phyloP scores from a whole-genome alignment of 441 rosid genomes.

The Gossypium davidsonii region DNA sequence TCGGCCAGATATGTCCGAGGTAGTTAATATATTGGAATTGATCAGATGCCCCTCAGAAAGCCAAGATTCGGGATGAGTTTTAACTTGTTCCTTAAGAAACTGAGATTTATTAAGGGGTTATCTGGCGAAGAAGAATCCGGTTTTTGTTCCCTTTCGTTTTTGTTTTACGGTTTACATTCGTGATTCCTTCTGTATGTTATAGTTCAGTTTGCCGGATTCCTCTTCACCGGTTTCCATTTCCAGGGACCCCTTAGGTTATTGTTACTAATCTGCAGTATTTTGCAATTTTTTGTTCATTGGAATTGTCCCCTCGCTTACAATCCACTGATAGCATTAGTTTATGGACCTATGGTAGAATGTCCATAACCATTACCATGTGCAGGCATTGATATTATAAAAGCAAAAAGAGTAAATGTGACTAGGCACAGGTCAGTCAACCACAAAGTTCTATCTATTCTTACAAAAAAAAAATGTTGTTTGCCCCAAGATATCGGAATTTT shows the following conservation, averaged over 20 bases:
- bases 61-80: conserved; percentile 46
- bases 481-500: too few relatives aligned
- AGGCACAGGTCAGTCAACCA: too few relatives aligned
- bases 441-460: too few relatives aligned
- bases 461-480: too few relatives aligned
- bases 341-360: too few relatives aligned
- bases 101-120: conserved; percentile 26
- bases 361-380: too few relatives aligned
- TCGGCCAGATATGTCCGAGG: conserved; percentile 93
- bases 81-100: conserved; percentile 14
- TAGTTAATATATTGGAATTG: conserved; percentile 79
- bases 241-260: conserved; percentile 33
- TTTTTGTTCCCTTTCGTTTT: conserved; percentile 23
- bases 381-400: too few relatives aligned
- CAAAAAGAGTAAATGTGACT: too few relatives aligned
- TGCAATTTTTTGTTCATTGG: not conserved
- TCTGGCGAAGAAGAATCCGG: conserved; percentile 91
- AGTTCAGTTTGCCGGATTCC: conserved; percentile 54
- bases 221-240: conserved; percentile 65
- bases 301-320: conserved; percentile 1
- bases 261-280: conserved; percentile 16
- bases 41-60: conserved; percentile 90
- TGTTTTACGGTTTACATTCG: conserved; percentile 15
- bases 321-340: conserved; percentile 8
- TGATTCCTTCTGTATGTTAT: conserved; percentile 34